A percentile compares a stretch with the other conserved stretches of the same genome.
phyloP scores from a whole-genome alignment of 2,329 filamentous ascomycete genomes.

The Exophiala xenobiotica region DNA sequence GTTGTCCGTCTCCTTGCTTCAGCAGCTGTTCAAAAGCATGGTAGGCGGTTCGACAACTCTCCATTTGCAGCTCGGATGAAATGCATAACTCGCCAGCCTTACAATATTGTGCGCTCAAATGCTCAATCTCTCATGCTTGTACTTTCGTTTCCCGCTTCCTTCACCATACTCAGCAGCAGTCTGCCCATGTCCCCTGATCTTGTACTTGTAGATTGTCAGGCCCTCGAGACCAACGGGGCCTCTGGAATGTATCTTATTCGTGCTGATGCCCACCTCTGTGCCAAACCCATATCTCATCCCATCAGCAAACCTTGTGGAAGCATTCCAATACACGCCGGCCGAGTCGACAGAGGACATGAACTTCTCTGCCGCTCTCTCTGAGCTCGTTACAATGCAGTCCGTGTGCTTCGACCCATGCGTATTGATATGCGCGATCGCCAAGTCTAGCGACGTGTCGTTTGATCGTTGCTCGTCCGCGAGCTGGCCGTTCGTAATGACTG shows the following conservation, averaged over 20 bases:
- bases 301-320: conserved; percentile 89
- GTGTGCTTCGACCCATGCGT: conserved; percentile 90
- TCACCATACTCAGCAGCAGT: conserved; percentile 69
- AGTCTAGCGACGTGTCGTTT: conserved; percentile 51
- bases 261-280: conserved; percentile 96
- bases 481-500: not conserved
- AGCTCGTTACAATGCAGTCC: conserved; percentile 79
- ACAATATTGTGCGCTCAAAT: not conserved
- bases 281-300: conserved; percentile 97
- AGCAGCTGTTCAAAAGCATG: too few relatives aligned
- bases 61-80: too few relatives aligned
- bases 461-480: not conserved
- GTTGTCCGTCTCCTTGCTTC: too few relatives aligned
- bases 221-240: conserved; percentile 94
- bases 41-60: too few relatives aligned
- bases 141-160: conserved; percentile 53
- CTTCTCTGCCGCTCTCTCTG: conserved; percentile 65
- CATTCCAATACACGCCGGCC: conserved; percentile 95
- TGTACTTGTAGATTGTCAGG: conserved; percentile 96
- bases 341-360: conserved; percentile 88
- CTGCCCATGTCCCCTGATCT: conserved; percentile 80
- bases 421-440: conserved; percentile 87
- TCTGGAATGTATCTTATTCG: conserved; percentile 94
- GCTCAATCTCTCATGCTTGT: conserved; percentile 56
- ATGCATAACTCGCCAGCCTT: too few relatives aligned